Base-by-base conservation (phyloP, 2,329 filamentous ascomycete species). In the Clonostachys byssicola region DNA sequence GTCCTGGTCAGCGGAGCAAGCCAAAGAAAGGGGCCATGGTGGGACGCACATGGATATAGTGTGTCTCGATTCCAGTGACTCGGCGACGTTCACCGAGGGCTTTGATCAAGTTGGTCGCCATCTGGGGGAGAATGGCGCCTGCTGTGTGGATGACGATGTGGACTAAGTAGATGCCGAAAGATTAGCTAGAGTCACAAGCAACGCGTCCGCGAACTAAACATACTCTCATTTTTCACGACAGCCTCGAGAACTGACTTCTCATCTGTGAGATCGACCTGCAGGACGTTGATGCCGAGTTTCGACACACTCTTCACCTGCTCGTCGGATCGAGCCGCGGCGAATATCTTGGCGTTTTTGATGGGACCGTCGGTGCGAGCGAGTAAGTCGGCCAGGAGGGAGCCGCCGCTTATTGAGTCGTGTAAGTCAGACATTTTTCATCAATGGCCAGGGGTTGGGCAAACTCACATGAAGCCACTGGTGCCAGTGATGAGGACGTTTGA, bases 101-200 rank as follows among this genome's bases (percentile, higher is more conserved):
- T 12, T 53, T 56, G 38, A 71, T 55, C 6, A 71, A 47, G 47
- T 62, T 52, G 5, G 56, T 47, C 13, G 52, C 49, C 14, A 63
- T 45, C 5, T 23, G 39, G 12, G 56, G 49, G 9, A 64, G 56
- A 17, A 63, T 52, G 14, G 60, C 59, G 44, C 61, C 62, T 10
- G 65, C 64, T 2, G 58, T 62, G 44, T 71, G 62, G 13, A 70
- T 47, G 30, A 69, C 52, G 14, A 70, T 59, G 44, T 65, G 54
- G 40, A 70, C 66, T 69, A n/a, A n/a, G n/a, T n/a, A 45, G 35
- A 30, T 30, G 9, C 8, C 23, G 8, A 6, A 30, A 30, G 9
- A 30, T 30, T 30, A 30, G 23, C 23, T 5, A 30, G 23, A 30
- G 23, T 30, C 23, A 9, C 23, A 30, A 10, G 23, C 23, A 30